Percentiles rank a stretch among this genome's conserved stretches.
These are phyloP conservation scores for Solanum chiquidenum DNA, from an alignment of 257 asterid genomes.

Conservation along the genomic window DNA sequence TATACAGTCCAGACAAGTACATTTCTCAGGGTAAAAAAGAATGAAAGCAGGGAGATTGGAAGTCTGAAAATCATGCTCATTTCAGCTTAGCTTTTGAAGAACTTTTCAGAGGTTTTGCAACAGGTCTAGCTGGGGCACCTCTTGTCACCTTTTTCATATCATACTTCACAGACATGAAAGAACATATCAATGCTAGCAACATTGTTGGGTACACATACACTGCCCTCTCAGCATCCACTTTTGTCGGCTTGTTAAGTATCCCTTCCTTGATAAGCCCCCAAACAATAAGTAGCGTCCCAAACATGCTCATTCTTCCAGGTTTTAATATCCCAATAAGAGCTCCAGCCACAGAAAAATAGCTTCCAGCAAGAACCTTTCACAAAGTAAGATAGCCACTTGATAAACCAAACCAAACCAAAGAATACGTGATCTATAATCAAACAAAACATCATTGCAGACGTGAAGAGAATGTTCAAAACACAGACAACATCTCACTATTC, in stretches of 20 bases:
- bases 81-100: constrained; percentile 71
- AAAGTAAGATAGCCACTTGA: neutral
- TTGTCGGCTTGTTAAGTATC: constrained; percentile 60
- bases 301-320: constrained; percentile 99
- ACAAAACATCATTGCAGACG: neutral
- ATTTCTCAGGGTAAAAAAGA: neutral
- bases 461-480: neutral
- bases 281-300: constrained; percentile 68
- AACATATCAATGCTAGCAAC: constrained; percentile 63
- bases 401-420: neutral
- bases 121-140: constrained; percentile 40
- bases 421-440: neutral
- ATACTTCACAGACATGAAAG: constrained; percentile 75
- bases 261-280: constrained; percentile 99
- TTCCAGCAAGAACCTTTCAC: constrained; percentile 91
- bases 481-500: neutral
- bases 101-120: constrained; percentile 72
- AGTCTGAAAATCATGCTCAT: constrained; percentile 13
- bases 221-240: constrained; percentile 46
- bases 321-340: constrained; percentile 61
- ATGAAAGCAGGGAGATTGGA: neutral
- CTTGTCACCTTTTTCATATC: constrained; percentile 46
- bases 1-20: neutral
- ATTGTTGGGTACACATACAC: constrained; percentile 88
- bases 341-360: constrained; percentile 95